Conservation (phyloP, 1,284 basidiomycete species). For the Sporisorium graminicola region DNA sequence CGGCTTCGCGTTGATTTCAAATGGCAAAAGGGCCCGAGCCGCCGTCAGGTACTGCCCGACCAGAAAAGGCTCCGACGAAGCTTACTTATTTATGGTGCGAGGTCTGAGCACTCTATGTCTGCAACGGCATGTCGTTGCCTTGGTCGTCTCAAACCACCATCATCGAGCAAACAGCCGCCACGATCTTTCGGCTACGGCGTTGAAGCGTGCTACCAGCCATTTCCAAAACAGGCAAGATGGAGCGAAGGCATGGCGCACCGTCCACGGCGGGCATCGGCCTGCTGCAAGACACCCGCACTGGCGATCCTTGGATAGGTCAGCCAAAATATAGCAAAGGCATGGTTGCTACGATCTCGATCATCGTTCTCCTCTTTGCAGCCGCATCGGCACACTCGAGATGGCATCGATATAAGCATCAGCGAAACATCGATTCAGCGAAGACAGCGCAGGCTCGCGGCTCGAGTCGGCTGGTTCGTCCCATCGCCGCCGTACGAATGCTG, state of each 20-base stretch:
- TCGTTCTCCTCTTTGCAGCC: conserved; percentile 27
- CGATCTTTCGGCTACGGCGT: neutral
- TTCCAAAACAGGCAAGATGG: conserved; percentile 13
- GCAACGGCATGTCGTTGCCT: neutral
- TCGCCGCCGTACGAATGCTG: conserved; percentile 28
- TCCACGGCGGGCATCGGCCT: conserved; percentile 42
- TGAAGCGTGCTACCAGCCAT: neutral
- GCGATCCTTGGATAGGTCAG: conserved; percentile 52
- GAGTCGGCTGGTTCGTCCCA: conserved; percentile 3
- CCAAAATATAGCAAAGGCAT: conserved; percentile 51
- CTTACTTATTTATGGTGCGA: neutral
- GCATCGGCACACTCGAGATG: conserved; percentile 20
- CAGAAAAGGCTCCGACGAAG: conserved; percentile 6
- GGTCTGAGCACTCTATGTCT: neutral
- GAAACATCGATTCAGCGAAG: neutral
- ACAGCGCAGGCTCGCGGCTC: neutral
- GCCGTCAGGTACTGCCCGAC: conserved; percentile 3
- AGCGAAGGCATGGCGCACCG: conserved; percentile 31
- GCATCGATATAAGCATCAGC: conserved; percentile 7
- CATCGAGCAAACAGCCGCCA: neutral
- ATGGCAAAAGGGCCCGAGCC: conserved; percentile 35
- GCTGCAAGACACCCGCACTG: conserved; percentile 31
- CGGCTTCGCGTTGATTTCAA: conserved; percentile 2
- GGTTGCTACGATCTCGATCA: conserved; percentile 29
- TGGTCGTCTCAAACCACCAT: neutral